Conservation (phyloP, 768 basidiomycete genomes). For the Serpula lacrymans region DNA sequence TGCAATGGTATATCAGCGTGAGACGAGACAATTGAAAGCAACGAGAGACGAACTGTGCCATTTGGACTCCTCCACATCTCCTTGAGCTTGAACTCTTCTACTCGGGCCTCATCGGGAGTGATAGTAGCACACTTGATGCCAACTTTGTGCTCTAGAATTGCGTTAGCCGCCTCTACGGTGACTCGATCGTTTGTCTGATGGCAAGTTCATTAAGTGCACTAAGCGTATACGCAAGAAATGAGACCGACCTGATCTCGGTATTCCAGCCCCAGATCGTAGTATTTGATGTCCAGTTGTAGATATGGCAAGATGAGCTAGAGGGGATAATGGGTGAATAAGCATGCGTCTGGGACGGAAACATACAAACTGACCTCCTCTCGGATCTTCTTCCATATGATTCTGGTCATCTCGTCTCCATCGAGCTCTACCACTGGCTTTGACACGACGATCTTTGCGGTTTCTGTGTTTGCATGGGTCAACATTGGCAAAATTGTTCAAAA, state of each 20-base stretch:
- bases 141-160: slow-evolving; percentile 91
- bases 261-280: slow-evolving; percentile 96
- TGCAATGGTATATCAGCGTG: slow-evolving; percentile 6
- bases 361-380: slow-evolving; percentile 73
- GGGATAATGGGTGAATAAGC: neutral
- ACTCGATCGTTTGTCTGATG: slow-evolving; percentile 87
- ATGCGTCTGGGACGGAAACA: neutral
- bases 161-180: slow-evolving; percentile 90
- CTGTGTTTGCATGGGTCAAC: slow-evolving; percentile 13
- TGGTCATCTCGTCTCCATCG: slow-evolving; percentile 98
- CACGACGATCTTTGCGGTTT: slow-evolving; percentile 59
- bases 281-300: slow-evolving; percentile 94
- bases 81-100: slow-evolving; percentile 96
- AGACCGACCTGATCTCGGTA: slow-evolving; percentile 74
- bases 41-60: slow-evolving; percentile 59
- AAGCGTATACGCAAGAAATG: neutral
- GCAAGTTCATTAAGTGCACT: neutral
- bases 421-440: slow-evolving; percentile 91
- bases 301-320: slow-evolving; percentile 92
- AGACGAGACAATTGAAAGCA: neutral
- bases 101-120: slow-evolving; percentile 95
- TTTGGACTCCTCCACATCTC: slow-evolving; percentile 99
- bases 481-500: neutral
- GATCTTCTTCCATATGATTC: slow-evolving; percentile 99
- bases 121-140: slow-evolving; percentile 99